Percentiles rank a stretch among this genome's conserved stretches.
Evolutionary conservation across 1,139 yeast genomes (phyloP).

Genomic region (Geotrichum candidum): DNA sequence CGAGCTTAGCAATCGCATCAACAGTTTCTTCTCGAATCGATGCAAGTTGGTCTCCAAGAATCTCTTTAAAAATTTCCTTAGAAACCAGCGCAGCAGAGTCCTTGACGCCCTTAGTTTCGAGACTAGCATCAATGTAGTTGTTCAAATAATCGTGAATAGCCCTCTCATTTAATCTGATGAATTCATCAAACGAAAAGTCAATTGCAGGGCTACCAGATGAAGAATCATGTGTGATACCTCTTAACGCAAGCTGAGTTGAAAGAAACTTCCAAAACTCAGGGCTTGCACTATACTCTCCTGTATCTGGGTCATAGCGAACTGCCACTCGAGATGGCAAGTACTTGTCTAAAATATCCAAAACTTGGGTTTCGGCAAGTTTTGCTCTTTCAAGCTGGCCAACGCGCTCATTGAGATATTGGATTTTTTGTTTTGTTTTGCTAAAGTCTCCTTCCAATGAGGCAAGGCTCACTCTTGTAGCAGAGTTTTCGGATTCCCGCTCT

Average conservation of each 20-base stretch:
- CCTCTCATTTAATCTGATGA: conserved; percentile 9
- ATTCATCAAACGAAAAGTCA: conserved; percentile 13
- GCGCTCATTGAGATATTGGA: conserved; percentile 11
- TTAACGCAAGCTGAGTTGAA: conserved; percentile 5
- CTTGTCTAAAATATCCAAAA: conserved; percentile 12
- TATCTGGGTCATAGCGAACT: conserved; percentile 7
- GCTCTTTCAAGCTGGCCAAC: conserved; percentile 8
- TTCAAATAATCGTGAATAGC: conserved; percentile 9
- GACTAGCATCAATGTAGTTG: not conserved
- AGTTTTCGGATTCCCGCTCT: not conserved
- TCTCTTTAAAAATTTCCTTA: conserved; percentile 10
- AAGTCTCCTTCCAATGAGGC: not conserved
- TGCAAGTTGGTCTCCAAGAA: conserved; percentile 11
- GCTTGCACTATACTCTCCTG: conserved; percentile 13
- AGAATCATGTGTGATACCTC: not conserved
- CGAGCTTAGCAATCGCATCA: conserved; percentile 4
- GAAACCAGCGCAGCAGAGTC: conserved; percentile 10
- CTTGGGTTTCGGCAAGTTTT: conserved; percentile 7
- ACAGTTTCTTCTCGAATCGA: conserved; percentile 9
- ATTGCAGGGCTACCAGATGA: not conserved
- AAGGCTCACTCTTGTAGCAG: conserved; percentile 2
- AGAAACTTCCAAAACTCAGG: conserved; percentile 18
- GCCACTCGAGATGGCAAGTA: conserved; percentile 12
- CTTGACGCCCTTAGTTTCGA: not conserved
- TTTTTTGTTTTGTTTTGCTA: not conserved